Evolutionary conservation across 805 yeast genomes (phyloP), one percentile per base, ranked within the genome.

Genomic region (Yarrowia osloensis): DNA sequence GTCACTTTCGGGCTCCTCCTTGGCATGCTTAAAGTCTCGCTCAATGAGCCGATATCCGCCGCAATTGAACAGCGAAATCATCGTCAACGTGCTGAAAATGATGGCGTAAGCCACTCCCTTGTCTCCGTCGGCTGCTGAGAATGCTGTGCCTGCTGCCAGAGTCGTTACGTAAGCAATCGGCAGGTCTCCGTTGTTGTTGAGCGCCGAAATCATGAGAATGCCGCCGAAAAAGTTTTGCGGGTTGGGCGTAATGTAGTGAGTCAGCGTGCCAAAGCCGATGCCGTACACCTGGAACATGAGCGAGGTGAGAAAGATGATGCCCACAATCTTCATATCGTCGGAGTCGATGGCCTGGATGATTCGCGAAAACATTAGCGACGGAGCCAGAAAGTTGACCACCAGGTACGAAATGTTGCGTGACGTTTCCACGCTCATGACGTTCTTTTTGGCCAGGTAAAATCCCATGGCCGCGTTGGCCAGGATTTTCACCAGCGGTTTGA

Each of bases 401-500:
- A 88, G 80, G 67, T 86, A 86, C 5, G 95, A 87, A 19, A 91
- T 80, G 68, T 88, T 89, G 72, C 89, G 79, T 46, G 91, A 83
- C 28, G 88, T 84, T 29, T 88, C 85, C 26, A 89, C 90, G 0
- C 88, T 80, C 3, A 90, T 78, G 28, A 89, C 82, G 71, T 89
- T 70, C 77, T 81, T 68, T 81, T 68, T 84, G 2, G 94, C 90
- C 7, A 91, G 77, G 46, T 80, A 74, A 70, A 80, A 88, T 12
- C 97, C 97, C 15, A 86, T 77, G 4, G 81, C 86, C 5, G 89
- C 83, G 73, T 89, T 88, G 70, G 89, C 77, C 73, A 90, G 89
- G 70, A 91, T 89, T 76, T 91, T 91, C 77, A 90, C 82, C 68
- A 91, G 87, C n/a, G 97, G 97, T 79, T 90, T 91, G 67, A 88